A percentile compares a stretch with the other conserved stretches of the same genome.
Evolutionary conservation across 2,329 filamentous ascomycete genomes (phyloP).

Genomic region (Ophiosphaerella korrae): DNA sequence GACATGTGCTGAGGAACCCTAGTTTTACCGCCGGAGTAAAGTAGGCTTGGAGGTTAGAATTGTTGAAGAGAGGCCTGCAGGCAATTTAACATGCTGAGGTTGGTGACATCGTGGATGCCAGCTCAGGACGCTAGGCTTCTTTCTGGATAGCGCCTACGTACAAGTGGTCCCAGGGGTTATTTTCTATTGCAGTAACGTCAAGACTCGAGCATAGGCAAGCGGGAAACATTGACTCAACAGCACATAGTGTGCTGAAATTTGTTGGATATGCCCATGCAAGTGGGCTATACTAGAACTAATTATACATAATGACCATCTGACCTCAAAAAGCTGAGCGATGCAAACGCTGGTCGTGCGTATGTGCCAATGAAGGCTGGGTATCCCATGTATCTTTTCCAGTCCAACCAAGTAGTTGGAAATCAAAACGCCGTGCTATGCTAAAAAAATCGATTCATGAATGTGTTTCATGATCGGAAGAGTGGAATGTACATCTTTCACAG

Average conservation of each 20-base stretch:
- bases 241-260: not conserved
- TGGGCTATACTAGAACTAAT: not conserved
- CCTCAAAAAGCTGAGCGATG: conserved; percentile 28
- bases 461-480: conserved; percentile 5
- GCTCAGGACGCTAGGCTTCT: not conserved
- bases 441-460: conserved; percentile 22
- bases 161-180: too few species aligned
- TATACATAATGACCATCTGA: conserved; percentile 23
- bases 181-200: too few species aligned
- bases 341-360: conserved; percentile 12
- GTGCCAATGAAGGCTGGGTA: conserved; percentile 37
- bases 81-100: conserved; percentile 1
- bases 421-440: conserved; percentile 41
- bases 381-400: conserved; percentile 23
- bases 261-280: not conserved
- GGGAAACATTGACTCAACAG: not conserved
- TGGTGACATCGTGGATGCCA: conserved; percentile 1
- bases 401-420: conserved; percentile 14
- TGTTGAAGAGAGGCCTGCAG: conserved; percentile 7
- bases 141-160: too few species aligned
- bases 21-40: not conserved
- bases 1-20: conserved; percentile 7
- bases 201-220: too few species aligned
- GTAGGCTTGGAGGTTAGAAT: not conserved
- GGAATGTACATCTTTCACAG: conserved; percentile 28